Evolutionary conservation across 202 grass and related monocot species (phyloP), one percentile per base, ranked within the genome.

Genomic region (Sporobolus alterniflorus): DNA sequence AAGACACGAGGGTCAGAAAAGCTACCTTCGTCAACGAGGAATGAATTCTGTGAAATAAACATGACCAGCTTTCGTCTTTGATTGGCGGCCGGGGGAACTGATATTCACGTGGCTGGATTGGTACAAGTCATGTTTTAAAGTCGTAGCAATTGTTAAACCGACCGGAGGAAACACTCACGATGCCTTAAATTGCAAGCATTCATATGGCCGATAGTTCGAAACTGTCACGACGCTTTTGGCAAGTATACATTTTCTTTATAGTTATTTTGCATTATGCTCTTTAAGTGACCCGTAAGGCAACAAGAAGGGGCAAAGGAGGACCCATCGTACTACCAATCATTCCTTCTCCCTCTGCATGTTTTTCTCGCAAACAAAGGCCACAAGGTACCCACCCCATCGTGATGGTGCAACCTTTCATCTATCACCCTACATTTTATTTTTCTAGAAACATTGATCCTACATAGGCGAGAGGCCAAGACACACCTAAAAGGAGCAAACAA

Each of bases 371-470:
- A 85, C 6, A 10, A 73, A 73, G 72, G 15, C 64, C 69, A 77
- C 52, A 77, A 49, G 22, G 20, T 71, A 49, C 18, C 24, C 78
- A 44, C 11, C 47, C 61, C 67, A 63, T 61, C 60, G 77, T 69
- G 61, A 10, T 82, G 62, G 68, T 52, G 69, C 87, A 89, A 80
- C 69, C 62, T 69, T 89, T 63, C 87, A 84, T 69, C 76, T 75
- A 79, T 71, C 36, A 71, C 31, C 56, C 36, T 39, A 67, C 36
- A 4, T 25, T 28, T 71, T 13, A 11, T 39, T 64, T 39, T 51
- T 40, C 4, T 73, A 71, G 15, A 73, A 57, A 15, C 73, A 52
- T 28, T 76, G 74, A 77, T 82, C 71, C 72, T 79, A 12, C 51
- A 25, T n/a, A 20, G 20, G 16, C 72, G 41, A 28, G 7, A 71